These are phyloP conservation scores for Daedaleopsis sinensis DNA, from an alignment of 768 basidiomycete species.

Conservation along the genomic window DNA sequence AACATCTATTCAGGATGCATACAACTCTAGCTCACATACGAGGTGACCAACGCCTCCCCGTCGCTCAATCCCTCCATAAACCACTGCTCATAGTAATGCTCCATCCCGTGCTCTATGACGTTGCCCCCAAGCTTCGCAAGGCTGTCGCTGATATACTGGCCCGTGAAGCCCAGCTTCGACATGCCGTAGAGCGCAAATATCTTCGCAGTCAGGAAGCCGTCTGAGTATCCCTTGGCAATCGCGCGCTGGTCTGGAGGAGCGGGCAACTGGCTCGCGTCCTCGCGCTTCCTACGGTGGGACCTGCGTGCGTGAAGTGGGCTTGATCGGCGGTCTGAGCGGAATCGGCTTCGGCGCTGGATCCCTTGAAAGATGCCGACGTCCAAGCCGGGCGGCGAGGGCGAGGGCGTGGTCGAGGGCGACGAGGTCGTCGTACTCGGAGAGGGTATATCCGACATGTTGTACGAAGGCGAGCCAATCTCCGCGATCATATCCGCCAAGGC, in stretches of 20 bases:
- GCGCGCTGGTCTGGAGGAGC: slow-evolving; percentile 25
- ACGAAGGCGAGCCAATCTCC: slow-evolving; percentile 24
- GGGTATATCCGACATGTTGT: not conserved
- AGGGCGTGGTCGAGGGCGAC: too few relatives aligned
- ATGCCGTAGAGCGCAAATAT: slow-evolving; percentile 52
- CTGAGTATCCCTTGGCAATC: slow-evolving; percentile 52
- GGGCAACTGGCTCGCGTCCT: slow-evolving; percentile 1
- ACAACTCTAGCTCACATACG: not conserved
- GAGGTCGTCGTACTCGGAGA: not conserved
- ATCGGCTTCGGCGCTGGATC: not conserved
- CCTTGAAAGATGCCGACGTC: slow-evolving; percentile 6
- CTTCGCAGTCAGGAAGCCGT: slow-evolving; percentile 59
- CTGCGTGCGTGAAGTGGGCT: not conserved
- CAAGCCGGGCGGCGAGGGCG: not conserved
- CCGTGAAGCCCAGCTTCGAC: slow-evolving; percentile 60
- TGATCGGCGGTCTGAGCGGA: not conserved
- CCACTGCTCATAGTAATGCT: slow-evolving; percentile 46
- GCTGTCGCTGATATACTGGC: slow-evolving; percentile 61
- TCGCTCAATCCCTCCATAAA: slow-evolving; percentile 54
- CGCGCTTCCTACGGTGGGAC: not conserved
- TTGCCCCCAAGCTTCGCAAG: slow-evolving; percentile 38
- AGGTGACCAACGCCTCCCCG: slow-evolving; percentile 37
- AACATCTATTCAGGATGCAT: not conserved
- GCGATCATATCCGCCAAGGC: slow-evolving; percentile 21
- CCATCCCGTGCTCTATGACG: slow-evolving; percentile 40